Evolutionary conservation across 2,329 filamentous ascomycete genomes (phyloP).

Genomic region (Claviceps sp.): DNA sequence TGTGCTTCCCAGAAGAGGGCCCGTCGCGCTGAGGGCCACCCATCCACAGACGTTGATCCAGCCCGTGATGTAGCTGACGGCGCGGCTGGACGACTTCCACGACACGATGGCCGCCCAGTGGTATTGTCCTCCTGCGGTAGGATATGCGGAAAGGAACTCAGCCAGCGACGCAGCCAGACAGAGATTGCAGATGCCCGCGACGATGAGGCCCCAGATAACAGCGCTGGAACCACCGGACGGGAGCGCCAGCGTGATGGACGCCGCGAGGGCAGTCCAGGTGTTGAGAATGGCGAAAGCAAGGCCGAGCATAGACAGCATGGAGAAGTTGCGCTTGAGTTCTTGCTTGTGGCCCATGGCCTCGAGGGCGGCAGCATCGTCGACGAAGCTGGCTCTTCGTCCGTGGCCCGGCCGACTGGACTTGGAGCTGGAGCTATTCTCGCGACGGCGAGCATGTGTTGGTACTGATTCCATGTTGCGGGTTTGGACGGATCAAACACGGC

Average conservation of each 20-base stretch:
- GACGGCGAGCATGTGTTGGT: not conserved
- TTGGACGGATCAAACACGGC: no score
- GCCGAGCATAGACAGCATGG: constrained; percentile 32
- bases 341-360: constrained; percentile 33
- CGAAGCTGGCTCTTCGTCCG: not conserved
- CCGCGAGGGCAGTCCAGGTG: constrained; percentile 35
- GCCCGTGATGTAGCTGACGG: constrained; percentile 56
- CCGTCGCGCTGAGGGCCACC: constrained; percentile 56
- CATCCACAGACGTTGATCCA: constrained; percentile 65
- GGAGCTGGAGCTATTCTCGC: not conserved
- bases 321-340: constrained; percentile 36
- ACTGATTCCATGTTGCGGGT: not conserved
- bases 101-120: constrained; percentile 58
- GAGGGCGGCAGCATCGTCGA: constrained; percentile 25
- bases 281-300: constrained; percentile 36
- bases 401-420: not conserved
- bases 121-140: constrained; percentile 48
- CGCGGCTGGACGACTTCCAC: constrained; percentile 44
- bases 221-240: constrained; percentile 58
- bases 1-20: constrained; percentile 52
- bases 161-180: constrained; percentile 56
- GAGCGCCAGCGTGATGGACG: constrained; percentile 36
- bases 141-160: constrained; percentile 56
- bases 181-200: constrained; percentile 54
- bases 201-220: constrained; percentile 57